These are phyloP conservation scores for Suillus bovinus DNA, from an alignment of 768 basidiomycete species.

Conservation along the genomic window DNA sequence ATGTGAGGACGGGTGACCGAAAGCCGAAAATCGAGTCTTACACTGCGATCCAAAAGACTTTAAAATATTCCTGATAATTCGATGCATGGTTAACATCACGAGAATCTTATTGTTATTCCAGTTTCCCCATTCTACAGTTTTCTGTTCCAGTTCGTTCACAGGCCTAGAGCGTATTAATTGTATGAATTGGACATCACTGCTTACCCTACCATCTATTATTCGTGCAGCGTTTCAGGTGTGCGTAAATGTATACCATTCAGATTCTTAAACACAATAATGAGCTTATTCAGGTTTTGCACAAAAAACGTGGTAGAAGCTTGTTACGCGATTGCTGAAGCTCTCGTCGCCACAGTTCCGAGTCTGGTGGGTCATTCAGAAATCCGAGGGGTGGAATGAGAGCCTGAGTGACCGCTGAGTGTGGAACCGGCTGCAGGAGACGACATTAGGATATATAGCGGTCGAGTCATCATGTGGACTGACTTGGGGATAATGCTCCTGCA, in stretches of 20 bases:
- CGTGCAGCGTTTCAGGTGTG: constrained; percentile 22
- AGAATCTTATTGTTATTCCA: constrained; percentile 12
- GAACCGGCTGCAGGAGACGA: neutral
- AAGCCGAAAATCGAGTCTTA: neutral
- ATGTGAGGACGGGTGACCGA: neutral
- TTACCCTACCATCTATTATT: constrained; percentile 10
- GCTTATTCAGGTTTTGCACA: neutral
- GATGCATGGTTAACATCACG: neutral
- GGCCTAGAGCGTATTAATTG: neutral
- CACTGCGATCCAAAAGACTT: neutral
- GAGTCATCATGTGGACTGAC: neutral
- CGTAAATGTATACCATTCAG: constrained; percentile 26
- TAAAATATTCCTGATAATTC: neutral
- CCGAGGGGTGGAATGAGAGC: neutral
- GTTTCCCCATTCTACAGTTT: constrained; percentile 13
- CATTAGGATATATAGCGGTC: neutral
- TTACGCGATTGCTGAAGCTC: neutral
- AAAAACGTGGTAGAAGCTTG: constrained; percentile 18
- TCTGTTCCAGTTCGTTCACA: constrained; percentile 7
- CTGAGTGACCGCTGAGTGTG: neutral
- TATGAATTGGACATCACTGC: neutral
- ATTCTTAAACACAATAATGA: constrained; percentile 13
- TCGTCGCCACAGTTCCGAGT: neutral
- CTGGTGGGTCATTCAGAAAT: neutral
- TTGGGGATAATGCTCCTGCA: neutral